These are phyloP conservation scores for Aspergillus novoparasiticus DNA, from an alignment of 2,329 filamentous ascomycete genomes.

Conservation along the genomic window DNA sequence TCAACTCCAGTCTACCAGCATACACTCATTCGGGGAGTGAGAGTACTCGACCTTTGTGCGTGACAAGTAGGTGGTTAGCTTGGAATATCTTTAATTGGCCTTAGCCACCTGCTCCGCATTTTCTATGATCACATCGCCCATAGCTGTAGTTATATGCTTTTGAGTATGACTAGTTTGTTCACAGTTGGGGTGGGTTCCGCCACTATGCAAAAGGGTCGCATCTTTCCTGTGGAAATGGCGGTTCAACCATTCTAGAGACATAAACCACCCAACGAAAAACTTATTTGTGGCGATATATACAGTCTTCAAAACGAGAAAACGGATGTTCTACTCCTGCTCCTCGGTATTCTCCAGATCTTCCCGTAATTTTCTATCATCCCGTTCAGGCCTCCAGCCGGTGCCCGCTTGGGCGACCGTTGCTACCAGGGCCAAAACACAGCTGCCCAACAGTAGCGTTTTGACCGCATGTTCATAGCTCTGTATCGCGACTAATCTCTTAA, in stretches of 20 bases:
- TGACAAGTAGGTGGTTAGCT: background rate
- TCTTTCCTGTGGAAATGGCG: background rate
- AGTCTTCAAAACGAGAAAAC: background rate
- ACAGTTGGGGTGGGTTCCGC: background rate
- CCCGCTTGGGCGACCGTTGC: constrained; percentile 59
- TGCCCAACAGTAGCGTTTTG: constrained; percentile 55
- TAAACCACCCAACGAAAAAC: background rate
- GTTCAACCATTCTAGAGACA: background rate
- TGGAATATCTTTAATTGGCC: background rate
- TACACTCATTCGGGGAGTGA: background rate
- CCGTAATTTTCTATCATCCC: constrained; percentile 7
- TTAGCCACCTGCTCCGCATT: background rate
- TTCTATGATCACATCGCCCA: background rate
- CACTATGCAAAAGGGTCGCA: background rate
- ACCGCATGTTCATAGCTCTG: constrained; percentile 58
- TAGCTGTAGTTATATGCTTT: background rate
- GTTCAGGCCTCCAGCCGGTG: constrained; percentile 56
- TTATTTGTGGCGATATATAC: background rate
- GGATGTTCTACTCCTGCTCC: background rate
- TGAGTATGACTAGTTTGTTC: background rate
- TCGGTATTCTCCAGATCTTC: constrained; percentile 6
- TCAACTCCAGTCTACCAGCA: background rate
- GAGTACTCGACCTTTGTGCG: background rate
- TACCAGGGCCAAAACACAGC: constrained; percentile 51
- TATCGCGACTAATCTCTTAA: constrained; percentile 55